Conservation (phyloP, 768 basidiomycete species). For the Amanita inopinata region DNA sequence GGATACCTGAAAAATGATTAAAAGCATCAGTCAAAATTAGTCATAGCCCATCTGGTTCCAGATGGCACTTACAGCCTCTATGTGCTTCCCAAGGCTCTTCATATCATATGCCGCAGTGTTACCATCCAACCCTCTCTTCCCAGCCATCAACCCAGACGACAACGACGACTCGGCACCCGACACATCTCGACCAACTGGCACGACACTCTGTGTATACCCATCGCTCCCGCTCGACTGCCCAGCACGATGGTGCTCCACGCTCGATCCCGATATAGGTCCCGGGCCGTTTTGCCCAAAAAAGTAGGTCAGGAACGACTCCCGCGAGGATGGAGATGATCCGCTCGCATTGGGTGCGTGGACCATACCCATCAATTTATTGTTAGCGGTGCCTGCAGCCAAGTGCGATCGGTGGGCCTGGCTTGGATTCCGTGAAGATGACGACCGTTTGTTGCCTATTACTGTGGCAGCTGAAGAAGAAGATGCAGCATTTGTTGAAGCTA, state of each 20-base stretch:
- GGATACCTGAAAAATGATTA: conserved; percentile 31
- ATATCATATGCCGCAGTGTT: conserved; percentile 90
- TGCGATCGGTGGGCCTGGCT: conserved; percentile 19
- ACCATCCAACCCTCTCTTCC: conserved; percentile 58
- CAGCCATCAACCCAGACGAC: conserved; percentile 55
- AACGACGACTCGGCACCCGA: conserved; percentile 42
- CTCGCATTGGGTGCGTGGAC: conserved; percentile 16
- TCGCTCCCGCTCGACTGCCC: conserved; percentile 17
- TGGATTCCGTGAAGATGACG: conserved; percentile 16
- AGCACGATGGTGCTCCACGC: conserved; percentile 23
- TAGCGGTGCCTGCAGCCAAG: conserved; percentile 15
- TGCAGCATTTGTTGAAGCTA: conserved; percentile 24
- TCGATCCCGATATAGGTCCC: conserved; percentile 56
- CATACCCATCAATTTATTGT: neutral
- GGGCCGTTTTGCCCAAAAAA: conserved; percentile 92
- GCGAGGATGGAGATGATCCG: conserved; percentile 45
- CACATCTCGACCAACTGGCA: conserved; percentile 55
- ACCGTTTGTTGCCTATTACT: conserved; percentile 19
- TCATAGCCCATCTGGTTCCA: conserved; percentile 3
- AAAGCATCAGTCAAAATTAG: conserved; percentile 7
- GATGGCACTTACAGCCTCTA: conserved; percentile 76
- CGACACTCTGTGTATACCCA: conserved; percentile 20
- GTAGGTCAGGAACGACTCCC: conserved; percentile 93
- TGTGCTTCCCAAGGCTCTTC: conserved; percentile 96
- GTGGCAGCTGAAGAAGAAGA: conserved; percentile 6